Conservation (phyloP, 1,284 basidiomycete genomes). For the Heterobasidion irregulare region DNA sequence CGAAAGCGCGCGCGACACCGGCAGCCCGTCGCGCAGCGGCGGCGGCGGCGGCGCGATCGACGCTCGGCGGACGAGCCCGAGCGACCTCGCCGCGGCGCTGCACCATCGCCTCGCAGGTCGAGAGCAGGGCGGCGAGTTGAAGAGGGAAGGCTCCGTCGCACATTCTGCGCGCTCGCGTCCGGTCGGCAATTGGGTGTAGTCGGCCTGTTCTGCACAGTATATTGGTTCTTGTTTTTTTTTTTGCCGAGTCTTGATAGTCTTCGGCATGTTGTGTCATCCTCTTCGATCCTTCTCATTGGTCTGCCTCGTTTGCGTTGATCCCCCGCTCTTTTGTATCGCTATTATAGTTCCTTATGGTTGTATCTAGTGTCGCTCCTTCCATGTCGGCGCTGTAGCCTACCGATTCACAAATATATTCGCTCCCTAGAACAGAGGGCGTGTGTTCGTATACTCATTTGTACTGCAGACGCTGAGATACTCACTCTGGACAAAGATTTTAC, state of each 20-base stretch:
- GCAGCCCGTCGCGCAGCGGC: conserved; percentile 6
- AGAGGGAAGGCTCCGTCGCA: neutral
- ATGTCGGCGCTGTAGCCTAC: no score
- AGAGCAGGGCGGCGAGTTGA: neutral
- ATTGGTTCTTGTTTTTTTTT: no score
- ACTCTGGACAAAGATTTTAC: no score
- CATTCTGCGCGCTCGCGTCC: neutral
- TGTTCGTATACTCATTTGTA: no score
- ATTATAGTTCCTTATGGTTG: neutral
- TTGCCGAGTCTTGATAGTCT: no score
- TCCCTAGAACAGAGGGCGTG: no score
- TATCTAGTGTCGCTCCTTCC: no score
- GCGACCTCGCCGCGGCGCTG: neutral
- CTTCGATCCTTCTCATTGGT: neutral
- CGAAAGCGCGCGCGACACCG: conserved; percentile 5
- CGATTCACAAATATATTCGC: no score
- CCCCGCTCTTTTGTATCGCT: neutral
- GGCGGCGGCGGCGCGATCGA: conserved; percentile 2
- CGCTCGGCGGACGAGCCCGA: conserved; percentile 4
- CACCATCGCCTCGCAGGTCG: neutral
- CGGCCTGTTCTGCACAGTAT: no score
- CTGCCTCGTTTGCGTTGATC: neutral
- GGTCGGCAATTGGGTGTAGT: neutral
- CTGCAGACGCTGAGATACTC: no score
- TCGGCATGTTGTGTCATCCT: no score